A percentile compares a stretch with the other conserved stretches of the same genome.
Conservation (phyloP, 208 protist genomes). For the Leishmania tropica region DNA sequence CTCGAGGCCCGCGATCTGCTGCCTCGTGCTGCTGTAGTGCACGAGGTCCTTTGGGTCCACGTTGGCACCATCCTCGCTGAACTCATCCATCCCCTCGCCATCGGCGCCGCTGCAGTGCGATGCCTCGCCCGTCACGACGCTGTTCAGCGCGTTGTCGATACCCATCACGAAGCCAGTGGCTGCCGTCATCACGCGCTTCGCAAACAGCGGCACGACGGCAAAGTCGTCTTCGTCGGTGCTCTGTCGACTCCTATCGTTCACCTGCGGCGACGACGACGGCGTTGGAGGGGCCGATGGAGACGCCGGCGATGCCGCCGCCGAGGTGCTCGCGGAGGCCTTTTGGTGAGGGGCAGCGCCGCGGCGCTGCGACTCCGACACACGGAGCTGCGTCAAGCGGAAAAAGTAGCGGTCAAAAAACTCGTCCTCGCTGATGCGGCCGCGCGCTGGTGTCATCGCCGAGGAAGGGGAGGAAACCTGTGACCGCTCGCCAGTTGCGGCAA, state of each 20-base stretch:
- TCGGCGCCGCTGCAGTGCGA: slow-evolving; percentile 15
- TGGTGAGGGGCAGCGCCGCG: slow-evolving; percentile 11
- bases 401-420: slow-evolving; percentile 89
- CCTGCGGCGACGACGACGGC: not conserved
- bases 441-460: not conserved
- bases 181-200: slow-evolving; percentile 43
- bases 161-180: slow-evolving; percentile 46
- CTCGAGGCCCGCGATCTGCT: slow-evolving; percentile 48
- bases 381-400: slow-evolving; percentile 81
- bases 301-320: not conserved
- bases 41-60: slow-evolving; percentile 18
- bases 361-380: slow-evolving; percentile 37
- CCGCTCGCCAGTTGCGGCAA: not conserved
- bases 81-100: not conserved
- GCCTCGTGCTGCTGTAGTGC: slow-evolving; percentile 11
- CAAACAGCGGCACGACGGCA: slow-evolving; percentile 36
- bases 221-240: slow-evolving; percentile 26
- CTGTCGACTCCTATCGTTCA: slow-evolving; percentile 5
- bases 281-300: not conserved
- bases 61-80: slow-evolving; percentile 26
- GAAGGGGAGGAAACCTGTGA: not conserved
- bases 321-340: not conserved
- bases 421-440: slow-evolving; percentile 43
- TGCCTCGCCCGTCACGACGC: slow-evolving; percentile 19
- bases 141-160: slow-evolving; percentile 49